A percentile compares a stretch with the other conserved stretches of the same genome.
phyloP scores from a whole-genome alignment of 371 early-diverging fungal species.

The Mucor circinelloides region DNA sequence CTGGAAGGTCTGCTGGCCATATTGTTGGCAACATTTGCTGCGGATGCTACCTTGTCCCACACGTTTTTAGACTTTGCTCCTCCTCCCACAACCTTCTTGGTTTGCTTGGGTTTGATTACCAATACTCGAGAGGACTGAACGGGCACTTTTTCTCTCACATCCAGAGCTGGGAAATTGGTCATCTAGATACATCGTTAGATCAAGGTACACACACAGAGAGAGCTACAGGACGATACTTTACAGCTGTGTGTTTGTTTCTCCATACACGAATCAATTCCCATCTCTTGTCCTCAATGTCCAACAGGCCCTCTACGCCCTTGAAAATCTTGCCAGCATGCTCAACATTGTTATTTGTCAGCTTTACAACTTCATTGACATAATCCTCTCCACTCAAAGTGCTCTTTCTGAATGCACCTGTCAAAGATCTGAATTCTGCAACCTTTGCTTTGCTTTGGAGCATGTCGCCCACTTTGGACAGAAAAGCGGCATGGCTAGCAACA shows the following conservation, averaged over 20 bases:
- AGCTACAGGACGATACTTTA: constrained; percentile 11
- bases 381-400: constrained; percentile 53
- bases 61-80: constrained; percentile 1
- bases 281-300: constrained; percentile 61
- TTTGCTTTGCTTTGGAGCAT: constrained; percentile 51
- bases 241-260: constrained; percentile 70
- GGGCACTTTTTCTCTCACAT: constrained; percentile 1
- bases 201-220: neutral
- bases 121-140: constrained; percentile 17
- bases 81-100: neutral
- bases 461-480: constrained; percentile 50
- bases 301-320: constrained; percentile 53
- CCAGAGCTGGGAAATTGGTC: constrained; percentile 32
- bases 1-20: constrained; percentile 5
- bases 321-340: constrained; percentile 57
- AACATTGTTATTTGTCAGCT: constrained; percentile 44
- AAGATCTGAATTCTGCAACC: constrained; percentile 60
- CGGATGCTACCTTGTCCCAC: constrained; percentile 27
- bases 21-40: constrained; percentile 12
- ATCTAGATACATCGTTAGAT: constrained; percentile 12
- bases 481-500: constrained; percentile 39
- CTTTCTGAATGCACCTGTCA: constrained; percentile 61
- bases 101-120: constrained; percentile 20
- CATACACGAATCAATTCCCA: constrained; percentile 67
- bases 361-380: constrained; percentile 58